Conservation (phyloP, 768 basidiomycete genomes). For the Porphyrellus cyaneotinctus region DNA sequence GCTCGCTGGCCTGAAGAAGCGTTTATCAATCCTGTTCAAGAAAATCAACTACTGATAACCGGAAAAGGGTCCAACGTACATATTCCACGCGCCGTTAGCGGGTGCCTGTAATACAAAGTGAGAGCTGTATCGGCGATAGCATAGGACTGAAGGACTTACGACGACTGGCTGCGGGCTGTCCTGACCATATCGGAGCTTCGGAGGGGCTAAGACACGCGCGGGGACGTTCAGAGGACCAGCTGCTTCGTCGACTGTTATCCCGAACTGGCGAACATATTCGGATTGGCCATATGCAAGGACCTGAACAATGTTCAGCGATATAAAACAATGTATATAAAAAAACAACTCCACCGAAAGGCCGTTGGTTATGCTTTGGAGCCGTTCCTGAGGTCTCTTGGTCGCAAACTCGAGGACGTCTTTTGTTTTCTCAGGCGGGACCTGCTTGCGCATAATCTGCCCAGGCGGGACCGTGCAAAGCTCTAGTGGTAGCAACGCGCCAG, state of each 20-base stretch:
- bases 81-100: constrained; percentile 73
- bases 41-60: constrained; percentile 1
- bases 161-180: constrained; percentile 54
- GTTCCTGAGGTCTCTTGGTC: constrained; percentile 56
- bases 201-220: constrained; percentile 62
- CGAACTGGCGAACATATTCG: constrained; percentile 71
- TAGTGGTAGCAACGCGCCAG: constrained; percentile 60
- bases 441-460: constrained; percentile 71
- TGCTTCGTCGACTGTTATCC: constrained; percentile 54
- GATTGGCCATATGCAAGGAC: constrained; percentile 68
- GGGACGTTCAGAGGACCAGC: constrained; percentile 51
- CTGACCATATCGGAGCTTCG: constrained; percentile 61
- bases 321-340: background rate
- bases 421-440: constrained; percentile 64
- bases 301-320: constrained; percentile 27
- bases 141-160: constrained; percentile 34
- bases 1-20: constrained; percentile 53
- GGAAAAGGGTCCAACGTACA: constrained; percentile 38
- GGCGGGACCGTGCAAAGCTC: constrained; percentile 59
- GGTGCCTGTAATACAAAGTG: constrained; percentile 42
- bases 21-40: constrained; percentile 58
- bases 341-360: constrained; percentile 46
- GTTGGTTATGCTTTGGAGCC: constrained; percentile 49
- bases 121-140: background rate
- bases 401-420: constrained; percentile 62